Evolutionary conservation across 139 green algal genomes (phyloP), one percentile per base, ranked within the genome.

Genomic region (Zygnema cylindricum): DNA sequence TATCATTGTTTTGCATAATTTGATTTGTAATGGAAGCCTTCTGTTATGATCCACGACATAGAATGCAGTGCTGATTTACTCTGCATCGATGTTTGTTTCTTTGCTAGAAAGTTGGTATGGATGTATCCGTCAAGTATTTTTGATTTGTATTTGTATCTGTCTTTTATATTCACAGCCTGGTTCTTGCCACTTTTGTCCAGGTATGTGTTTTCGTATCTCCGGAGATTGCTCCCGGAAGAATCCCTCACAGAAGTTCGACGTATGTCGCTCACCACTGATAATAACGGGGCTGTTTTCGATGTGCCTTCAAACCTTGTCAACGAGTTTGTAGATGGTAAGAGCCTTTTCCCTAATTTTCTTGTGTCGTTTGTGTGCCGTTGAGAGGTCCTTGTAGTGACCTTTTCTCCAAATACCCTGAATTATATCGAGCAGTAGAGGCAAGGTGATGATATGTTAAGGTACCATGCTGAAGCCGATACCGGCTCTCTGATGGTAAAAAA

Each of bases 251-350:
- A 97, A 69, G 79, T 93, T n/a, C 57, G 87, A 86, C 93, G 96
- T 84, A 96, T 98, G 94, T 96, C 92, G 41, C 87, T 98, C 2
- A 98, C 95, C 0, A 84, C 87, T 32, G 96, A 98, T 89, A 91
- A 92, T 76, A 93, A 89, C 69, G 95, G 96, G 1, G 96, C 96
- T 1, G 94, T 98, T 0, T 98, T 98, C 85, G 96, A 98, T 82
- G 96, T 98, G n/a, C 95, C 96, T 63, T n/a, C 32, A 22, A 11
- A 38, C 1, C 2, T 85, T 43, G 87, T 55, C 2, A 36, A 88
- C 69, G 39, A 90, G 30, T 91, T 91, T 86, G 79, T 86, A 32
- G 49, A 76, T 33, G 49, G 79, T 86, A 7, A 35, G 76, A 32
- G 54, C 76, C 57, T 54, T 3, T 69, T 22, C 33, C n/a, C 76